Evolutionary conservation across 208 protist species (phyloP).

Genomic region (Leptomonas seymouri): DNA sequence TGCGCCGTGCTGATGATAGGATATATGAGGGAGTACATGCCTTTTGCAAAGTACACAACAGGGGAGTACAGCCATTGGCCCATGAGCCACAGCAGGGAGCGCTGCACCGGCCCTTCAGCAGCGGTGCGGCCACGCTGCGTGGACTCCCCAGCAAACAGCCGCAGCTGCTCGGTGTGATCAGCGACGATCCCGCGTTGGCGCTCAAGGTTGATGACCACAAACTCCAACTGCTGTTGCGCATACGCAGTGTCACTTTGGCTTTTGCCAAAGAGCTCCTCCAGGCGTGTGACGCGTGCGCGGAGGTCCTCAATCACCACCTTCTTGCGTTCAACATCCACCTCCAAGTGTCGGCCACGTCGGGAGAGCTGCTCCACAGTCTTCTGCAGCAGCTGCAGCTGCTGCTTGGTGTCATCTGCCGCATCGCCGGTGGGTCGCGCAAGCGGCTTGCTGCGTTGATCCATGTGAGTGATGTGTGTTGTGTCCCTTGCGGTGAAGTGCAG

Average conservation of each 20-base stretch:
- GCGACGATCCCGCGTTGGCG: slow-evolving; percentile 76
- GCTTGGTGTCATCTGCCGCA: slow-evolving; percentile 7
- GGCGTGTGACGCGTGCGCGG: slow-evolving; percentile 38
- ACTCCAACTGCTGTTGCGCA: slow-evolving; percentile 86
- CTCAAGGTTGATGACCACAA: slow-evolving; percentile 78
- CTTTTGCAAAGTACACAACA: slow-evolving; percentile 86
- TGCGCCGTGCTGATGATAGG: slow-evolving; percentile 76
- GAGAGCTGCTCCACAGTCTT: slow-evolving; percentile 24
- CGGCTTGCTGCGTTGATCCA: slow-evolving; percentile 17
- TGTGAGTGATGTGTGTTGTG: background rate
- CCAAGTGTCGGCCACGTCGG: slow-evolving; percentile 35
- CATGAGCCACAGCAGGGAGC: slow-evolving; percentile 56
- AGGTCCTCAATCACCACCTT: slow-evolving; percentile 54
- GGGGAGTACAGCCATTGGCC: slow-evolving; percentile 84
- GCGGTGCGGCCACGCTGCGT: slow-evolving; percentile 36
- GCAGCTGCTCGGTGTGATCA: slow-evolving; percentile 87
- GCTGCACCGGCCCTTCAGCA: slow-evolving; percentile 9
- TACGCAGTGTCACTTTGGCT: slow-evolving; percentile 75
- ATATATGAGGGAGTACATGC: slow-evolving; percentile 76
- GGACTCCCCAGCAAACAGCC: slow-evolving; percentile 79
- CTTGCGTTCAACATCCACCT: slow-evolving; percentile 46
- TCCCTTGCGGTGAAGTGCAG: no score
- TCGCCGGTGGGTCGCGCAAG: slow-evolving; percentile 12
- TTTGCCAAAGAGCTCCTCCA: slow-evolving; percentile 73
- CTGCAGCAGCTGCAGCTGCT: slow-evolving; percentile 17